Evolutionary conservation across 352 stramenopile species (phyloP).

Genomic region (Phytopythium aichiense): DNA sequence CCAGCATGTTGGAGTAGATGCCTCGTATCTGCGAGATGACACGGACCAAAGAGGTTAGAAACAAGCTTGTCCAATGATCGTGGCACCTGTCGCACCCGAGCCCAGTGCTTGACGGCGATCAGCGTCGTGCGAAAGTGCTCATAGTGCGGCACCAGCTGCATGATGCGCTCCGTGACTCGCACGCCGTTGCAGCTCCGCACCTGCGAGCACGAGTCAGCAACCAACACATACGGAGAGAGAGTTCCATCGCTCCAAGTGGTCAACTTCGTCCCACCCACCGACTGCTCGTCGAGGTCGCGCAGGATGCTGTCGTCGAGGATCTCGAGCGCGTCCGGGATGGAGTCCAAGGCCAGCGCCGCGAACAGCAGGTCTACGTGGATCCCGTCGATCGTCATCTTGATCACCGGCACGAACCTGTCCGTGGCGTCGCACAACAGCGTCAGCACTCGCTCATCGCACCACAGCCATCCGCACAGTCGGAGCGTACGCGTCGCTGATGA

Average conservation of each 20-base stretch:
- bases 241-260: neutral
- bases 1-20: constrained; percentile 99
- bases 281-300: constrained; percentile 89
- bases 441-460: neutral
- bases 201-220: constrained; percentile 3
- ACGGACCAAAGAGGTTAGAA: neutral
- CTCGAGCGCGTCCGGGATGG: constrained; percentile 61
- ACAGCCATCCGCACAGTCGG: neutral
- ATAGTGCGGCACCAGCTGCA: constrained; percentile 86
- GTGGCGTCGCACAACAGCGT: neutral
- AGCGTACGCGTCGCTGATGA: constrained; percentile 89
- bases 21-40: constrained; percentile 72
- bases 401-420: constrained; percentile 82
- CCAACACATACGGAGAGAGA: too few species aligned
- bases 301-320: constrained; percentile 81
- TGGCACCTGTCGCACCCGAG: constrained; percentile 36
- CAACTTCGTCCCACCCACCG: constrained; percentile 16
- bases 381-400: constrained; percentile 92
- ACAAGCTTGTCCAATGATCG: neutral
- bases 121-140: constrained; percentile 89
- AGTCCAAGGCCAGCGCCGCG: constrained; percentile 64
- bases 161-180: constrained; percentile 93
- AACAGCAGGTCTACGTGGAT: constrained; percentile 95
- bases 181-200: constrained; percentile 94
- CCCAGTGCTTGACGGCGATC: constrained; percentile 90